Evolutionary conservation across 106 monocot genomes (phyloP), one percentile per base, ranked within the genome.

Genomic region (Phalaenopsis equestris): DNA sequence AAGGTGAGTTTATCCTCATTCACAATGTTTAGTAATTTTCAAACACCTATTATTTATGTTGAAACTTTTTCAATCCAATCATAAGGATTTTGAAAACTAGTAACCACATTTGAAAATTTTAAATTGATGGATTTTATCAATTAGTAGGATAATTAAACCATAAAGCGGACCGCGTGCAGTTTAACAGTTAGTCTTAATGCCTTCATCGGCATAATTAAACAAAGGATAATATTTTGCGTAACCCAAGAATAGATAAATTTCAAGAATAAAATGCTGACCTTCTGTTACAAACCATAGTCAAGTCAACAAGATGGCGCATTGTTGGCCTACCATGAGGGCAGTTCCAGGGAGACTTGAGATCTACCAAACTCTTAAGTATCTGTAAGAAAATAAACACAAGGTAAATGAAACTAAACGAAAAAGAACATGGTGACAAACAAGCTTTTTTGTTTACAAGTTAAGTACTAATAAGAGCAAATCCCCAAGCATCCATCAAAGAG

Each of bases 311-410:
- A 81, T 99, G 99, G 30, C 95, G 99, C 99, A 95, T 99, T 78
- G 99, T 99, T 45, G 99, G 99, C 86, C 95, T 89, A 57, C 99
- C 99, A 87, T 99, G 99, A 23, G 99, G 99, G 68, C 99, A 99
- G 67, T 99, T 99, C 99, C 99, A 99, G 43, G 99, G 99, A 72
- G 95, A 99, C 78, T 84, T 95, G 42, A 99, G 87, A 37, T 48
- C 68, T 24, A 87, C 82, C 87, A 99, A 81, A 80, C 91, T 95
- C 72, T 80, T 78, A 16, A 99, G 81, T 91, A 99, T 95, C 99
- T 99, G 84, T 57, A 58, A 17, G 21, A 21, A 74, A 56, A 57
- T 48, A 61, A 8, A 21, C 41, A 21, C 6, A 78, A 39, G 39
- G 36, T 41, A 72, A 73, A 70, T 42, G 45, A 55, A 45, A 37